Base-by-base conservation (phyloP, 192 early-diverging fungal species). In the Backusella parvicylindrica region DNA sequence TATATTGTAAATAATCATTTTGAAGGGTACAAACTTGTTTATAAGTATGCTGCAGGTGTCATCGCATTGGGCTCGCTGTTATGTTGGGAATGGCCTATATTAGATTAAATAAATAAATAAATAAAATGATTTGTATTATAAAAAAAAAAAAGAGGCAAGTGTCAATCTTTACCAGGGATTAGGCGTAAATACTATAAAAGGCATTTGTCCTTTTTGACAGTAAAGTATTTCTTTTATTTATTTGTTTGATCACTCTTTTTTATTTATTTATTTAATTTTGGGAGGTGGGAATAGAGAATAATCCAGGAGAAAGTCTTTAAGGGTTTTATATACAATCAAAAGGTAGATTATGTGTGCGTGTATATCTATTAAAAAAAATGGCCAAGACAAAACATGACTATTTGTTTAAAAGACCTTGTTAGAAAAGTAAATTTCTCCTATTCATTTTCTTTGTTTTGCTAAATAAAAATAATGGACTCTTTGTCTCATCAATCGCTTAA, bases 21-120 rank as follows among this genome's bases (percentile, higher is more conserved):
- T 67, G 36, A 47, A 28, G 65, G 65, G 2, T 75, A 64, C 35
- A 35, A 35, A 26, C 12, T 35, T 50, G 33, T 75, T 23, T 75
- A 49, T 68, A 41, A 75, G 23, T 49, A 38, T 41, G 37, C 65
- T 36, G 43, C 37, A 11, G 63, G 36, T 21, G 26, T 75, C n/a
- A 32, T 33, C 12, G 23, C 37, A 11, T 13, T 66, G 15, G 67
- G 73, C 23, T 21, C 40, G 7, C 26, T 75, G 16, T 33, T 50
- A 49, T 75, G 65, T 13, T 75, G 73, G 73, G 65, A 63, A 50
- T 75, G 73, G 65, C 38, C 65, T 40, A 37, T 38, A 21, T 32
- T 36, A 33, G 73, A 73, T 30, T 73, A 64, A 64, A 31, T 33
- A 43, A 36, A 40, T 38, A 69, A 69, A 12, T 6, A 31, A 2